A percentile compares a stretch with the other conserved stretches of the same genome.
phyloP scores from a whole-genome alignment of 345 rosid species.

The Rhodomyrtus tomentosa region DNA sequence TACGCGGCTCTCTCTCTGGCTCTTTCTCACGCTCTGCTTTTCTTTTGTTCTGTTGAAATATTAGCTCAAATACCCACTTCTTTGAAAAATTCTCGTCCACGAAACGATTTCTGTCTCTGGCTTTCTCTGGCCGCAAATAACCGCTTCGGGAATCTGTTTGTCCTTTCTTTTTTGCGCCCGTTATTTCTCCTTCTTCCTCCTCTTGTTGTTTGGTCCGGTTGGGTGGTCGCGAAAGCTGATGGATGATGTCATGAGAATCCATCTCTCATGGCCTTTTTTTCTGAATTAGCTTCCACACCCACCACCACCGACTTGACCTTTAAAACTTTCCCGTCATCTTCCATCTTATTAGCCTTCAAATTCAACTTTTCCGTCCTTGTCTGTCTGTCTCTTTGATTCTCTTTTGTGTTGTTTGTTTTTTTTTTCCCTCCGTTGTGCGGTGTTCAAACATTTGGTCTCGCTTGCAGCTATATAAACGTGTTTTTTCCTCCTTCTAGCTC shows the following conservation, averaged over 20 bases:
- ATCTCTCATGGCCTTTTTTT: not conserved
- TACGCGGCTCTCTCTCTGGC: not conserved
- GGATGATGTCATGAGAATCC: not conserved
- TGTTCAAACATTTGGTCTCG: not conserved
- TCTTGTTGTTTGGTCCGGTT: not conserved
- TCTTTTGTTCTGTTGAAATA: not conserved
- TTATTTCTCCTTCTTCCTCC: not conserved
- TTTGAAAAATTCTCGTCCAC: not conserved
- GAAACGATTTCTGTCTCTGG: not conserved
- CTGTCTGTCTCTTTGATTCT: not conserved
- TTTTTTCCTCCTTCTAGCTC: not conserved
- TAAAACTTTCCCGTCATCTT: not conserved
- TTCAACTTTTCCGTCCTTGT: constrained; percentile 18
- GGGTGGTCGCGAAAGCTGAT: not conserved
- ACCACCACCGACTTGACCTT: not conserved
- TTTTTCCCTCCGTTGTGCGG: not conserved
- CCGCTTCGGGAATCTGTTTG: not conserved
- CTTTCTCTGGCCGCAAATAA: not conserved
- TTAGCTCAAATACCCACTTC: not conserved
- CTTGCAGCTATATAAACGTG: not conserved
- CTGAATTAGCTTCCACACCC: not conserved
- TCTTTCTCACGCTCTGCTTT: not conserved
- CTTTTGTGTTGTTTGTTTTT: not conserved
- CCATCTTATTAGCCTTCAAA: not conserved
- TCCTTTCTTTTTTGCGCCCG: not conserved